Conservation (phyloP, 148 eudicot species). For the Beta vulgaris region DNA sequence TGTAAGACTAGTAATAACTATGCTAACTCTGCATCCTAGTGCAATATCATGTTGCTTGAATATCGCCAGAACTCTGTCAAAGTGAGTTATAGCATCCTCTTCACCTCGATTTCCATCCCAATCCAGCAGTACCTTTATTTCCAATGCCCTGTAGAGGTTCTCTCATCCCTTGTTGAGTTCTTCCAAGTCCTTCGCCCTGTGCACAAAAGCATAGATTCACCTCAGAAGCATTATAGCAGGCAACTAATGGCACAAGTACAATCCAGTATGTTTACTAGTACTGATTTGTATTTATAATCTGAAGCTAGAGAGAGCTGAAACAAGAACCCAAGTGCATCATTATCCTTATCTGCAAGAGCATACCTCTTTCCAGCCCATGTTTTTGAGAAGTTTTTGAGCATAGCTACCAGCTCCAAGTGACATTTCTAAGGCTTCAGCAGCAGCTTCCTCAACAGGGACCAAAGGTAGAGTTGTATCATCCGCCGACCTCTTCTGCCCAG, state of each 20-base stretch:
- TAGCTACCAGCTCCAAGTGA: slow-evolving; percentile 90
- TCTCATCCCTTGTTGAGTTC: slow-evolving; percentile 62
- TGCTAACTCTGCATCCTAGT: too few species aligned
- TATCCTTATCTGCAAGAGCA: neutral
- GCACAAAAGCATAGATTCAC: slow-evolving; percentile 3
- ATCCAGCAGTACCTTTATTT: slow-evolving; percentile 89
- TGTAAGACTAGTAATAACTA: too few species aligned
- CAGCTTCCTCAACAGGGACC: slow-evolving; percentile 63
- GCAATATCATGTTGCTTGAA: too few species aligned
- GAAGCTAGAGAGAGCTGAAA: too few species aligned
- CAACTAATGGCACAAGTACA: neutral
- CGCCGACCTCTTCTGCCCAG: slow-evolving; percentile 64
- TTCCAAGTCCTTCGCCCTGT: slow-evolving; percentile 93
- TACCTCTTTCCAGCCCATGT: slow-evolving; percentile 99
- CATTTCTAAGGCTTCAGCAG: slow-evolving; percentile 77
- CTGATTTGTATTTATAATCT: neutral
- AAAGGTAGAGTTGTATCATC: slow-evolving; percentile 30
- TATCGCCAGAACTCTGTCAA: neutral
- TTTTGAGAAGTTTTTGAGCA: slow-evolving; percentile 71
- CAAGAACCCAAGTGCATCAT: neutral
- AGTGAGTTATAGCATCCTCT: neutral
- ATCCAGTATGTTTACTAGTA: neutral
- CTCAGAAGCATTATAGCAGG: neutral
- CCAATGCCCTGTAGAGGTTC: slow-evolving; percentile 74
- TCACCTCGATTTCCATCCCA: slow-evolving; percentile 54